phyloP scores from a whole-genome alignment of 129 eudicot species.

The Flaveria bidentis region DNA sequence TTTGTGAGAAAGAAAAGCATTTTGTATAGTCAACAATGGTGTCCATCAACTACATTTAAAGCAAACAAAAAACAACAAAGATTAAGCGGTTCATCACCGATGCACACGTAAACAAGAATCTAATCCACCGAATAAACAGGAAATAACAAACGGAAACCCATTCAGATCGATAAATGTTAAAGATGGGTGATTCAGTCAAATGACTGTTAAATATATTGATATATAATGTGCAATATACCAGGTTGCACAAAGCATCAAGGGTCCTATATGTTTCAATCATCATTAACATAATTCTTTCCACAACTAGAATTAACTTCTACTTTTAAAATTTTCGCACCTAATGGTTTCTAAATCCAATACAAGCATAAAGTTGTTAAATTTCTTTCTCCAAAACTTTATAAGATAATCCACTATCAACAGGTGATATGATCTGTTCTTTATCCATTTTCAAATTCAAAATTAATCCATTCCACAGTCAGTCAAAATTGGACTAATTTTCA shows the following conservation, averaged over 20 bases:
- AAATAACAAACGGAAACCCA: neutral
- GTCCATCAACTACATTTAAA: conserved; percentile 18
- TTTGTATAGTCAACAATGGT: conserved; percentile 3
- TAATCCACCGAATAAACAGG: neutral
- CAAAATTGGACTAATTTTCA: conserved; percentile 27
- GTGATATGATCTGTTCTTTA: neutral
- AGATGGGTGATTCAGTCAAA: neutral
- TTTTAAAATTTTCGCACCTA: neutral
- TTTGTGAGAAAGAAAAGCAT: neutral
- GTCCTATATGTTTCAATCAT: conserved; percentile 1
- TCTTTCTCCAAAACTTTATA: conserved; percentile 11
- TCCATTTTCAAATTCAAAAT: neutral
- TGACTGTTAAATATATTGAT: too few relatives aligned
- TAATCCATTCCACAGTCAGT: conserved; percentile 8
- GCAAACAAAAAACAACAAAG: neutral
- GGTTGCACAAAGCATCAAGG: conserved; percentile 21
- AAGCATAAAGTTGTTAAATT: conserved; percentile 8
- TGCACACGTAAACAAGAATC: neutral
- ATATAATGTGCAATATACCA: neutral
- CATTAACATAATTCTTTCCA: conserved; percentile 26
- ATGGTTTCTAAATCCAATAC: conserved; percentile 1
- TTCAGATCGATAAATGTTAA: neutral
- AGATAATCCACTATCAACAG: conserved; percentile 7
- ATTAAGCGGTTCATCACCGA: conserved; percentile 6
- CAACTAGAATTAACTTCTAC: conserved; percentile 10